phyloP scores from a whole-genome alignment of 1,139 yeast genomes.

The Diutina catenulata region DNA sequence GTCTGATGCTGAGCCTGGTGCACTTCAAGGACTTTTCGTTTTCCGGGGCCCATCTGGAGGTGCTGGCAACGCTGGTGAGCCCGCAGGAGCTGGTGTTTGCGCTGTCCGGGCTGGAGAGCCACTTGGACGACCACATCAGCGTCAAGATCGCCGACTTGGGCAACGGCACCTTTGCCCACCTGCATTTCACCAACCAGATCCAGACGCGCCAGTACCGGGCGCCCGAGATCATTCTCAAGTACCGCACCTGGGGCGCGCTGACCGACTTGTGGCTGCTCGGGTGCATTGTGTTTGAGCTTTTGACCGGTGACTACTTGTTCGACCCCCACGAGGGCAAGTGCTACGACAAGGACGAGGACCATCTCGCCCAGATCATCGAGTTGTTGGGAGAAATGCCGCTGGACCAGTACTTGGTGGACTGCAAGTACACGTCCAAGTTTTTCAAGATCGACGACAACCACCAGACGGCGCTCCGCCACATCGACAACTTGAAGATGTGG shows the following conservation, averaged over 20 bases:
- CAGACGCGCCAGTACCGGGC: slow-evolving; percentile 82
- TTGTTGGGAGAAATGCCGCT: slow-evolving; percentile 48
- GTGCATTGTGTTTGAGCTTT: slow-evolving; percentile 66
- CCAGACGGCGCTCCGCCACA: slow-evolving; percentile 32
- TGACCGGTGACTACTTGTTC: slow-evolving; percentile 78
- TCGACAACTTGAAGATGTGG: slow-evolving; percentile 60
- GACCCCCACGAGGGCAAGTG: slow-evolving; percentile 61
- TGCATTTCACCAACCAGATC: slow-evolving; percentile 72
- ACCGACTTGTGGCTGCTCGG: slow-evolving; percentile 82
- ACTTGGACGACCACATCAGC: background rate
- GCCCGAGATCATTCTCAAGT: slow-evolving; percentile 60
- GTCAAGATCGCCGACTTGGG: slow-evolving; percentile 76
- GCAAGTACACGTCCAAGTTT: slow-evolving; percentile 38
- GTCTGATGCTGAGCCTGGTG: no score
- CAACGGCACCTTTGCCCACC: slow-evolving; percentile 66
- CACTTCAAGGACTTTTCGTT: background rate
- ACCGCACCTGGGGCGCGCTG: slow-evolving; percentile 72
- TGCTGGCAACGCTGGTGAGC: background rate
- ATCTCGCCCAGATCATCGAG: slow-evolving; percentile 70
- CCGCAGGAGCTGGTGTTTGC: background rate
- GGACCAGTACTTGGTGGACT: slow-evolving; percentile 34
- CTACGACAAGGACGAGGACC: slow-evolving; percentile 73
- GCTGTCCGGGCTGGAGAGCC: background rate
- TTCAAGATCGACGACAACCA: slow-evolving; percentile 23
- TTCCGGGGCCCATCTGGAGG: background rate